Evolutionary conservation across 768 basidiomycete species (phyloP).

Genomic region (Phlebiopsis gigantea): DNA sequence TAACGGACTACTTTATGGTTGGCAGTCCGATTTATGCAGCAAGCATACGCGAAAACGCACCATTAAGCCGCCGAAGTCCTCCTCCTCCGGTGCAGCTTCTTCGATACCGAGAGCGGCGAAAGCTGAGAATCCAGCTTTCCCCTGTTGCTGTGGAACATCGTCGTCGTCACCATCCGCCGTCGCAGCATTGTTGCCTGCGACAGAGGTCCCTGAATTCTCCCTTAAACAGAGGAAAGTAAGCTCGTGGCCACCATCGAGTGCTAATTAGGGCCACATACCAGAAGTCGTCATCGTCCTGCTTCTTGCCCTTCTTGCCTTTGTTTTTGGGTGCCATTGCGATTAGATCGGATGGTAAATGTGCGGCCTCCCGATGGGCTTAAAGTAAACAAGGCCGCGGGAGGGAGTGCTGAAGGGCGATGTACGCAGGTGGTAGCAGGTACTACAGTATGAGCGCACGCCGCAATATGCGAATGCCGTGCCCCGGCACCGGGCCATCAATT

Average conservation of each 20-base stretch:
- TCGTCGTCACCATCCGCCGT: conserved; percentile 36
- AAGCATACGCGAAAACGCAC: conserved; percentile 31
- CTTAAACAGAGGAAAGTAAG: conserved; percentile 28
- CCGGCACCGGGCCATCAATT: neutral
- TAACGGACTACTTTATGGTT: conserved; percentile 42
- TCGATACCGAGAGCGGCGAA: conserved; percentile 46
- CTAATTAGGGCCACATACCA: conserved; percentile 46
- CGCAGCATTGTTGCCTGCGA: conserved; percentile 35
- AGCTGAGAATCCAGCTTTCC: conserved; percentile 39
- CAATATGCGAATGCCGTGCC: neutral
- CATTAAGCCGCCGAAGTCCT: conserved; percentile 75
- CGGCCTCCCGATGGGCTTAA: neutral
- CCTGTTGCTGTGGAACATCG: conserved; percentile 30
- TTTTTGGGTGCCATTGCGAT: conserved; percentile 54
- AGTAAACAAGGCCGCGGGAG: neutral
- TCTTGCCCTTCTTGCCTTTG: conserved; percentile 88
- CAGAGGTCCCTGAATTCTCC: conserved; percentile 60
- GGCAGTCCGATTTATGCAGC: neutral
- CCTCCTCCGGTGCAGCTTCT: conserved; percentile 37
- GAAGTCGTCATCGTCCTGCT: conserved; percentile 73
- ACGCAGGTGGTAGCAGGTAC: neutral
- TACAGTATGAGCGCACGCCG: too few relatives aligned
- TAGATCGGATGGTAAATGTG: neutral
- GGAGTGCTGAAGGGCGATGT: neutral
- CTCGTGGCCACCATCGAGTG: neutral